These are phyloP conservation scores for Debaryomyces sp. DNA, from an alignment of 1,139 yeast species.

Conservation along the genomic window DNA sequence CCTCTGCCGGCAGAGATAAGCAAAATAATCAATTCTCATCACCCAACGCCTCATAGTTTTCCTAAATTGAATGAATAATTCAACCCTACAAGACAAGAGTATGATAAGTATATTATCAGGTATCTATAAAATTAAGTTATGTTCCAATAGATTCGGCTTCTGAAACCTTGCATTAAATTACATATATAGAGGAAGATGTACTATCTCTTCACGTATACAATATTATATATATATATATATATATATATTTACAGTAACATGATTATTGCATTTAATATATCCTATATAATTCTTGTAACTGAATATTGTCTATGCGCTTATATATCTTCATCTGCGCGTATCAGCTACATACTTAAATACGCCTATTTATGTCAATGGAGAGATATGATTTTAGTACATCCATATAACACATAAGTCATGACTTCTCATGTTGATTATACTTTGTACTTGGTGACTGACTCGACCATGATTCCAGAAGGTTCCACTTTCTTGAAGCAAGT, in stretches of 20 bases:
- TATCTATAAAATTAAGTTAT: neutral
- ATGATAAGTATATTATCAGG: neutral
- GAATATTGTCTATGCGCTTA: constrained; percentile 1
- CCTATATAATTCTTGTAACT: neutral
- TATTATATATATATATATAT: neutral
- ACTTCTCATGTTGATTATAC: constrained; percentile 52
- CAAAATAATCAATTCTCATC: neutral
- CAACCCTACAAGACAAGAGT: neutral
- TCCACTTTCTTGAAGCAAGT: constrained; percentile 64
- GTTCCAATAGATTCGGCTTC: neutral
- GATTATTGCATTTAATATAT: neutral
- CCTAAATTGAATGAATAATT: neutral
- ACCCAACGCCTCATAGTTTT: neutral
- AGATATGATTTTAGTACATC: neutral
- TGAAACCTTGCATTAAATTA: neutral
- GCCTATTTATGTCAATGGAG: neutral
- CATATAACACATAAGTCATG: neutral
- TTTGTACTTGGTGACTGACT: constrained; percentile 80
- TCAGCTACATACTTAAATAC: neutral
- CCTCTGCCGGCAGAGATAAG: neutral
- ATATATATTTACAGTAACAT: neutral
- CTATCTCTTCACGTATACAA: neutral
- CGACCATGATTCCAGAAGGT: constrained; percentile 70
- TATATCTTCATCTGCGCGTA: neutral
- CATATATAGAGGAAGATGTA: neutral